Evolutionary conservation across 2,329 filamentous ascomycete species (phyloP), one percentile per base, ranked within the genome.

Genomic region (Colletotrichum limetticola): DNA sequence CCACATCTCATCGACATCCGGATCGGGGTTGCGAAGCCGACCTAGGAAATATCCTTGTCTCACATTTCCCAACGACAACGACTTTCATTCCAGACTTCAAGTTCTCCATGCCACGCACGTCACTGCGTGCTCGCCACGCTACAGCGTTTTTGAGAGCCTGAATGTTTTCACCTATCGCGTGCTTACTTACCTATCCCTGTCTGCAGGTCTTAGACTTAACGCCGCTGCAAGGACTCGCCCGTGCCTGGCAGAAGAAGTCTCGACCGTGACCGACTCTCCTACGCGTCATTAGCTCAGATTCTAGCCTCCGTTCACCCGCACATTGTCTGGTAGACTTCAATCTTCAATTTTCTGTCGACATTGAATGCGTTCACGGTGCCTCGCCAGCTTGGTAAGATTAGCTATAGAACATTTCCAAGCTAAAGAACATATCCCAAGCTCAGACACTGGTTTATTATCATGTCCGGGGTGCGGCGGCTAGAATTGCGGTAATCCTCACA

Each of bases 131-230:
- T 32, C 49, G 12, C 32, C 58, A 24, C 30, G 11, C n/a, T 37
- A 24, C 12, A 9, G 12, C 16, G 22, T 42, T 19, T 56, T 42
- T 12, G 4, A 30, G n/a, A 8, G 22, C 68, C 56, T 57, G 32
- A 28, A 28, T 24, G 19, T 16, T 26, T 14, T 26, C 42, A n/a
- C 16, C 42, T 55, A 46, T n/a, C 30, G 35, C 42, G 56, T 49
- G 28, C 46, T 22, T 28, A 19, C 4, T 56, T 26, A 19, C 4
- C 46, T 26, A 14, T 30, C 35, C 9, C 30, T 32, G 58, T 22
- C 49, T 62, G 64, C 68, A 71, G 52, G 68, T 71, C 58, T 71
- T 58, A 37, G 64, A 58, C 49, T 32, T 37, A 26, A 52, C 37
- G 42, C 52, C 16, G 63, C 68, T 67, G 63, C 63, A 52, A 71